Evolutionary conservation across 345 rosid species (phyloP).

Genomic region (Populus alba): DNA sequence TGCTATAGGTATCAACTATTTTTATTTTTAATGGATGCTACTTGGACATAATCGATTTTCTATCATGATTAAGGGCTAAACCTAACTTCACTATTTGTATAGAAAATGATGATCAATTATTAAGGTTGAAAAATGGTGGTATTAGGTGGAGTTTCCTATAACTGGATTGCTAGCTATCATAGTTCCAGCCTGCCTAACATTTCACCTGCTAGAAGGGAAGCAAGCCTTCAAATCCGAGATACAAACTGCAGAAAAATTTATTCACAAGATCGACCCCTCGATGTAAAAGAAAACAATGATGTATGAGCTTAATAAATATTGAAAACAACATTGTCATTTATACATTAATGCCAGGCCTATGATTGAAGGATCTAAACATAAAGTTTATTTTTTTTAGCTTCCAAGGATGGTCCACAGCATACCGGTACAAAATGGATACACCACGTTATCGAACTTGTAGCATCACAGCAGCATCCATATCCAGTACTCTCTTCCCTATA

Average conservation of each 20-base stretch:
- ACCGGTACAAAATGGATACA: background rate
- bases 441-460: background rate
- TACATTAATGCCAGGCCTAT: background rate
- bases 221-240: background rate
- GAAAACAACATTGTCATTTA: background rate
- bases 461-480: background rate
- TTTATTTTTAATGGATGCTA: background rate
- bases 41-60: too few species aligned
- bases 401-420: background rate
- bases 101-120: background rate
- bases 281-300: background rate
- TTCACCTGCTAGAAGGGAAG: background rate
- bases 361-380: background rate
- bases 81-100: background rate
- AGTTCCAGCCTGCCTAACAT: background rate
- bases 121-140: slow-evolving; percentile 1
- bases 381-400: background rate
- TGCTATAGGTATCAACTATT: background rate
- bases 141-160: slow-evolving; percentile 1
- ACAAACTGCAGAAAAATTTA: too few species aligned
- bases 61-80: background rate
- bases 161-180: background rate
- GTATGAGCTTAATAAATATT: background rate
- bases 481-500: background rate
- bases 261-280: too few species aligned